A percentile compares a stretch with the other conserved stretches of the same genome.
These are phyloP conservation scores for Saccharomycopsis sp. DNA, from an alignment of 805 yeast species.

Conservation along the genomic window DNA sequence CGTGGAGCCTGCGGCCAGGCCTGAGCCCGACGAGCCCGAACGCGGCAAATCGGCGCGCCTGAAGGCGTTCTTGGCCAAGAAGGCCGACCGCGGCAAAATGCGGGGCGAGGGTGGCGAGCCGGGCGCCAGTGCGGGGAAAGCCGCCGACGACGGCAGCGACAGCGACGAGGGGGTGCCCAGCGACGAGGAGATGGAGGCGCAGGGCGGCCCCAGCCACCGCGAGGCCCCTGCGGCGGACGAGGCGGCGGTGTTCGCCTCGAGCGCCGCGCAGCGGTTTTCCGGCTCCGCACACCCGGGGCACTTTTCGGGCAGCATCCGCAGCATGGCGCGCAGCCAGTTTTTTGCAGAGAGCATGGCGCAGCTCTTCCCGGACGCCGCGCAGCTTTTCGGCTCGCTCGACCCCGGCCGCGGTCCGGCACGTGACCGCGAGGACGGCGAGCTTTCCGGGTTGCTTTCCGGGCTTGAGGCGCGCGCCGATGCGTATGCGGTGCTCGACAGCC, in stretches of 20 bases:
- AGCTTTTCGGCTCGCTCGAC: conserved; percentile 27
- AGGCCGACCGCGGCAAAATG: too few species aligned
- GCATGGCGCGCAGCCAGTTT: conserved; percentile 21
- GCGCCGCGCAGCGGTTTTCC: too few species aligned
- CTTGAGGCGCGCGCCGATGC: conserved; percentile 44
- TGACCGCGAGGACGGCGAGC: conserved; percentile 16
- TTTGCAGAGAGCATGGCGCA: conserved; percentile 28
- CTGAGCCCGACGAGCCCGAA: conserved; percentile 27
- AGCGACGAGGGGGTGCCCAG: conserved; percentile 21
- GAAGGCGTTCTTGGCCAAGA: too few species aligned
- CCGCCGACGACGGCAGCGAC: too few species aligned
- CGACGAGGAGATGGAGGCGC: conserved; percentile 23
- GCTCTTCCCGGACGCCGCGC: conserved; percentile 35
- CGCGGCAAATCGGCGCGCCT: too few species aligned
- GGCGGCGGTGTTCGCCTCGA: too few species aligned
- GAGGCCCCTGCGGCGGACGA: too few species aligned
- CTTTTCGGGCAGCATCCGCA: too few species aligned
- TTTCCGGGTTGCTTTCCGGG: conserved; percentile 22
- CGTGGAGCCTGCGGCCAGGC: background rate
- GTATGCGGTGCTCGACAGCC: conserved; percentile 52
- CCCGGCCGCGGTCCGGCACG: conserved; percentile 20
- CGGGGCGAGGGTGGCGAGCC: too few species aligned
- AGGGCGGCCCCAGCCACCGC: conserved; percentile 24
- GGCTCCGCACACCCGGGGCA: too few species aligned
- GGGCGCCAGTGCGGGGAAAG: too few species aligned